These are phyloP conservation scores for Suhomyces tanzawaensis DNA, from an alignment of 805 yeast species.

Conservation along the genomic window DNA sequence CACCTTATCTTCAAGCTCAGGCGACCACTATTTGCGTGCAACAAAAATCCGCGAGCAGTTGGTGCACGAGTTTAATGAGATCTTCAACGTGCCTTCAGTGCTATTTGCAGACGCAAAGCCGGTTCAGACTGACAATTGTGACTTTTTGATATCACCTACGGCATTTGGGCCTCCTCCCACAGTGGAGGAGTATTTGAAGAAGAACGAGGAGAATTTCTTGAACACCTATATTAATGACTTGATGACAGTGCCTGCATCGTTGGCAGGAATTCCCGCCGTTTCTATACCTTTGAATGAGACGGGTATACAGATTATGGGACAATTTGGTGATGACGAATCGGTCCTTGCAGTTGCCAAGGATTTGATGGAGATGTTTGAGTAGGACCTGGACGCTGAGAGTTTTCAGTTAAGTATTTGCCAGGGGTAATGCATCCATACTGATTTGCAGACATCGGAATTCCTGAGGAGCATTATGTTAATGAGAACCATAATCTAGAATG, in stretches of 20 bases:
- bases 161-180: constrained; percentile 56
- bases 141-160: constrained; percentile 74
- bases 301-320: constrained; percentile 84
- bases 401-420: no score
- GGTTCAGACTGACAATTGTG: constrained; percentile 39
- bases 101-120: constrained; percentile 26
- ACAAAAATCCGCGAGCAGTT: constrained; percentile 59
- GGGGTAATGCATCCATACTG: no score
- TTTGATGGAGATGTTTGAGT: no score
- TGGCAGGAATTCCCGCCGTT: constrained; percentile 88
- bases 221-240: constrained; percentile 77
- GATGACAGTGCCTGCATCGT: constrained; percentile 83
- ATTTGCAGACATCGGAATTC: no score
- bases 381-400: no score
- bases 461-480: no score
- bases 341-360: constrained; percentile 44
- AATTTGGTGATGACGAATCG: constrained; percentile 73
- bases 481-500: no score
- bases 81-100: constrained; percentile 46
- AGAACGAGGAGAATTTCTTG: constrained; percentile 44
- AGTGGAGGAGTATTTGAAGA: constrained; percentile 40
- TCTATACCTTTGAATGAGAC: constrained; percentile 57
- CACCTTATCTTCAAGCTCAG: constrained; percentile 73
- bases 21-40: constrained; percentile 76
- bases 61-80: constrained; percentile 60